Conservation (phyloP, 2,329 filamentous ascomycete genomes). For the Neonectria magnoliae region DNA sequence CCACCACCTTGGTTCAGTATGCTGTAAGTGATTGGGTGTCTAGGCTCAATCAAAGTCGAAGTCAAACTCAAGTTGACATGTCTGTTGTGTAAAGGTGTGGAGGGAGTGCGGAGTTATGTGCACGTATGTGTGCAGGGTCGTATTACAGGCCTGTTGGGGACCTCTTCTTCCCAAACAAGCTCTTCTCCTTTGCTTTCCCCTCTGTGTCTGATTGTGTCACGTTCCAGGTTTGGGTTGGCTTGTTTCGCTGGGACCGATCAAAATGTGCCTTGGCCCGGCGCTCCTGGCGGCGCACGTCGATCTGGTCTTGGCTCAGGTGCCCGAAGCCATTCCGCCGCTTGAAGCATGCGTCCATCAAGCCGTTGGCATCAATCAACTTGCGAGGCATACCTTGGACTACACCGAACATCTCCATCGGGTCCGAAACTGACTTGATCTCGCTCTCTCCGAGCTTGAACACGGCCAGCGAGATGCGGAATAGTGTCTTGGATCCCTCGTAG, state of each 20-base stretch:
- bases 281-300: constrained; percentile 80
- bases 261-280: constrained; percentile 66
- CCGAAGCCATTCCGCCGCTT: constrained; percentile 82
- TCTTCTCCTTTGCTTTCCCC: constrained; percentile 49
- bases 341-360: constrained; percentile 84
- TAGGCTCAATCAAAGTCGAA: constrained; percentile 24
- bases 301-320: constrained; percentile 81
- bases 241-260: constrained; percentile 47
- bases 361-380: constrained; percentile 82
- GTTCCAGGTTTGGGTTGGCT: constrained; percentile 44
- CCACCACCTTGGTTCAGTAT: constrained; percentile 22
- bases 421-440: constrained; percentile 80
- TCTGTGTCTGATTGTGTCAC: constrained; percentile 44
- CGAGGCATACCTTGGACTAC: constrained; percentile 89
- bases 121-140: neutral
- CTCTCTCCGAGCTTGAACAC: constrained; percentile 90
- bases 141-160: constrained; percentile 30
- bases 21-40: constrained; percentile 25
- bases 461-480: constrained; percentile 90
- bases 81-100: constrained; percentile 8
- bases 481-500: constrained; percentile 92
- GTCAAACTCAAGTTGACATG: constrained; percentile 25
- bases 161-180: constrained; percentile 55
- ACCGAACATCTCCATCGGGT: constrained; percentile 96
- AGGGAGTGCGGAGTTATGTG: constrained; percentile 3